Conservation (phyloP, 768 basidiomycete species). For the Agaricus subrufescens region DNA sequence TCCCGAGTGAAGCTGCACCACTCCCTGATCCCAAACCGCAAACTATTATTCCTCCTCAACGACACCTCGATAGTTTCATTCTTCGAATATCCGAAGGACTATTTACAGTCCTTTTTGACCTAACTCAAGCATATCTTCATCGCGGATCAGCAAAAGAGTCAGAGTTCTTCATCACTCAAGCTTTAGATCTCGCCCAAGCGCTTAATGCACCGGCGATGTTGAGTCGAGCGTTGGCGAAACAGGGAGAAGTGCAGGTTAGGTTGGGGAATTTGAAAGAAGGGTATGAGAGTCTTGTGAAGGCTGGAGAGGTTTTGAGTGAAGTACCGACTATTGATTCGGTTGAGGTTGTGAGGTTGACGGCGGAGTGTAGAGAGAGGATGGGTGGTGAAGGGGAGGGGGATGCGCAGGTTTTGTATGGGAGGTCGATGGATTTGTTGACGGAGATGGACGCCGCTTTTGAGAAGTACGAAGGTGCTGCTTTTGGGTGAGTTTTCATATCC, state of each 20-base stretch:
- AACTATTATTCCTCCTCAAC: slow-evolving; percentile 23
- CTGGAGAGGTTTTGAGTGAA: slow-evolving; percentile 39
- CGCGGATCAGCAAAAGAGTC: slow-evolving; percentile 85
- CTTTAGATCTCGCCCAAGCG: slow-evolving; percentile 64
- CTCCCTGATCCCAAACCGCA: slow-evolving; percentile 14
- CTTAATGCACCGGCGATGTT: slow-evolving; percentile 62
- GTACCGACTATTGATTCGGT: slow-evolving; percentile 54
- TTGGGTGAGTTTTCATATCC: slow-evolving; percentile 33
- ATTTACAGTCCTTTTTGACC: slow-evolving; percentile 56
- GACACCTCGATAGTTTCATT: slow-evolving; percentile 45
- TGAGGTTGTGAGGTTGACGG: slow-evolving; percentile 51
- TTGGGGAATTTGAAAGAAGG: slow-evolving; percentile 58
- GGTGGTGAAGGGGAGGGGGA: slow-evolving; percentile 39
- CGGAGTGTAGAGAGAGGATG: slow-evolving; percentile 43
- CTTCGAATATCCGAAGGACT: slow-evolving; percentile 61
- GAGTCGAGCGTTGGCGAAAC: slow-evolving; percentile 60
- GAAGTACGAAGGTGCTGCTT: slow-evolving; percentile 40
- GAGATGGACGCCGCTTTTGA: slow-evolving; percentile 55
- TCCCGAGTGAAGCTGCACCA: slow-evolving; percentile 23
- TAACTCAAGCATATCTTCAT: slow-evolving; percentile 58
- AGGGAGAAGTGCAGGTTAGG: slow-evolving; percentile 67
- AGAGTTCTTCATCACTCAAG: slow-evolving; percentile 79
- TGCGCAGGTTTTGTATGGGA: slow-evolving; percentile 49
- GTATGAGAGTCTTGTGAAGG: slow-evolving; percentile 45
- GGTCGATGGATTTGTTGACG: slow-evolving; percentile 54